Conservation (phyloP, 78 protist species). For the Trichosphaerium sp. region DNA sequence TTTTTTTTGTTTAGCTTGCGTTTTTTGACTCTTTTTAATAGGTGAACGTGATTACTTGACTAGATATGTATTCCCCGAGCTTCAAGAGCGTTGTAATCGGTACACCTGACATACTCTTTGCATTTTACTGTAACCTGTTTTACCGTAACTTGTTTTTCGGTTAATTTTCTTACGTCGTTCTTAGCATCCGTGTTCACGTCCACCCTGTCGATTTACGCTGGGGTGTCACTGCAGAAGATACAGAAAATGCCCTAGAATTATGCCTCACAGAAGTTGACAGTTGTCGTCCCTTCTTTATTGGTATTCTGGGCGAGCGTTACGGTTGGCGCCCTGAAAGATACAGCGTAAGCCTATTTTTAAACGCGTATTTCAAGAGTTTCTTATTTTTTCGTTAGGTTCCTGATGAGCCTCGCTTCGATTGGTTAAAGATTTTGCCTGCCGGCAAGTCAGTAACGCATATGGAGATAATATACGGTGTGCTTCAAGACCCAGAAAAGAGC, state of each 20-base stretch:
- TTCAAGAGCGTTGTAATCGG: background rate
- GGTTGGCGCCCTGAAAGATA: background rate
- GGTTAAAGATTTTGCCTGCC: background rate
- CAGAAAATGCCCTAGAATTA: background rate
- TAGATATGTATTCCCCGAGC: background rate
- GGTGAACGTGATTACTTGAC: slow-evolving; percentile 1
- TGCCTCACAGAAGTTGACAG: background rate
- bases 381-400: background rate
- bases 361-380: background rate
- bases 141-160: background rate
- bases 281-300: background rate
- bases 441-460: background rate
- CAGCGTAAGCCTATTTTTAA: background rate
- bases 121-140: too few relatives aligned
- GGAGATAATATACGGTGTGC: background rate
- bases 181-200: background rate
- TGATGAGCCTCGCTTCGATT: background rate
- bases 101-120: background rate
- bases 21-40: too few relatives aligned
- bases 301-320: background rate
- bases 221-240: slow-evolving; percentile 7
- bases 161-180: background rate
- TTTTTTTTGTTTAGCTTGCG: too few relatives aligned
- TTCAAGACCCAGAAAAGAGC: background rate
- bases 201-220: slow-evolving; percentile 1